phyloP scores from a whole-genome alignment of 2,329 filamentous ascomycete genomes.

The Pseudogymnoascus verrucosus region DNA sequence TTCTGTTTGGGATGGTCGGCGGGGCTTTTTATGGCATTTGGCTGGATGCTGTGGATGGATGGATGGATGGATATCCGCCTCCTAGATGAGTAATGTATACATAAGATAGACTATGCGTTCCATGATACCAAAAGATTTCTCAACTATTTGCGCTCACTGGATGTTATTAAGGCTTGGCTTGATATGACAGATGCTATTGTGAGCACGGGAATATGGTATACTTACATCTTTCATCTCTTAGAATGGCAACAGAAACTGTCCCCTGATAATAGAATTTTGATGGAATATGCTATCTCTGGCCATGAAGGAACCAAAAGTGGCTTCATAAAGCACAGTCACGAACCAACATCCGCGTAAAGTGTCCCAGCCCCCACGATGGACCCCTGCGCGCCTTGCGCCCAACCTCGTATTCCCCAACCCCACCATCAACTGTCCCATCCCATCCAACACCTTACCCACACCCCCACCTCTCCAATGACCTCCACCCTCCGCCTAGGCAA shows the following conservation, averaged over 20 bases:
- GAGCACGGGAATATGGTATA: background rate
- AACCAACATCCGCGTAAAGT: too few species aligned
- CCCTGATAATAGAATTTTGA: too few species aligned
- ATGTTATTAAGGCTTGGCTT: background rate
- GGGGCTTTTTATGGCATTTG: background rate
- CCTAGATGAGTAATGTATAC: background rate
- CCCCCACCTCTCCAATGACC: background rate
- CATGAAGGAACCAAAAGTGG: too few species aligned
- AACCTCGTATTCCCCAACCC: background rate
- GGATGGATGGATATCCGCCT: background rate
- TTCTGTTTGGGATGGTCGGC: background rate
- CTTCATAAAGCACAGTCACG: too few species aligned
- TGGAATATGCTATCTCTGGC: too few species aligned
- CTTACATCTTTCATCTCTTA: background rate
- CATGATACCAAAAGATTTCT: background rate
- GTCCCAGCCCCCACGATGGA: too few species aligned
- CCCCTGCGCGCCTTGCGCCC: background rate
- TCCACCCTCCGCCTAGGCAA: conserved; percentile 10
- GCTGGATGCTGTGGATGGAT: background rate
- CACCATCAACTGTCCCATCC: background rate
- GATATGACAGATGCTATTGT: background rate
- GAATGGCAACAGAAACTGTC: background rate
- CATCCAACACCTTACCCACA: background rate
- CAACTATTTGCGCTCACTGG: background rate
- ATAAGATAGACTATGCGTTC: background rate